Evolutionary conservation across 1,284 basidiomycete genomes (phyloP).

Genomic region (Peniophora sp.): DNA sequence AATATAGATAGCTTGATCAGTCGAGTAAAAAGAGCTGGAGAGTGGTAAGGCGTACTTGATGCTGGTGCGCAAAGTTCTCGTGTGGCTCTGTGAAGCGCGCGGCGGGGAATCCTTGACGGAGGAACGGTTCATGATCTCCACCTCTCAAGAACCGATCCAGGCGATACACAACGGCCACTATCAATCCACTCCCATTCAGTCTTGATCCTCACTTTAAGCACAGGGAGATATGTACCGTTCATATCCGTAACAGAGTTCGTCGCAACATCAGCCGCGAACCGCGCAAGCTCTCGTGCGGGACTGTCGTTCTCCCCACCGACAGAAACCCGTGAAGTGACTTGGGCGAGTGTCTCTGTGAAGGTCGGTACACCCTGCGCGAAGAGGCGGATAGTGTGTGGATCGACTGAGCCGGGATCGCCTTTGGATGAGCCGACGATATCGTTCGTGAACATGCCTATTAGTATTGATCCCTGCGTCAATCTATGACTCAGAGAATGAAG

Average conservation of each 20-base stretch:
- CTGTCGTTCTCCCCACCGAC: conserved; percentile 48
- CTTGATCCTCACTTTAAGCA: too few species aligned
- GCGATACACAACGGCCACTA: conserved; percentile 41
- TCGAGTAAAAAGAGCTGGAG: too few species aligned
- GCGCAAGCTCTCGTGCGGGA: conserved; percentile 39
- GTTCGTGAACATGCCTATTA: conserved; percentile 36
- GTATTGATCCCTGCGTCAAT: too few species aligned
- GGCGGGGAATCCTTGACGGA: conserved; percentile 38
- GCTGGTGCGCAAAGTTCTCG: conserved; percentile 49
- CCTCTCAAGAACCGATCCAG: conserved; percentile 44
- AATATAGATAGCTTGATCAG: too few species aligned
- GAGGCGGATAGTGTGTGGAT: conserved; percentile 39
- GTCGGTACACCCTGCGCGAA: conserved; percentile 42
- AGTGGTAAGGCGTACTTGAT: conserved; percentile 27
- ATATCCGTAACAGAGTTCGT: conserved; percentile 38
- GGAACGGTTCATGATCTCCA: conserved; percentile 46
- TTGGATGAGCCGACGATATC: conserved; percentile 45
- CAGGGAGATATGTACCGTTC: conserved; percentile 27
- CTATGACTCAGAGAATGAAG: neutral
- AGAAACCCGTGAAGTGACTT: conserved; percentile 23
- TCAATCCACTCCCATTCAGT: too few species aligned
- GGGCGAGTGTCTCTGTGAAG: conserved; percentile 26
- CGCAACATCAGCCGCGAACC: conserved; percentile 41
- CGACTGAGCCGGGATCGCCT: conserved; percentile 34
- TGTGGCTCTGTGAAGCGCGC: conserved; percentile 48